Evolutionary conservation across 257 asterid species (phyloP).

Genomic region (Mitragyna speciosa): DNA sequence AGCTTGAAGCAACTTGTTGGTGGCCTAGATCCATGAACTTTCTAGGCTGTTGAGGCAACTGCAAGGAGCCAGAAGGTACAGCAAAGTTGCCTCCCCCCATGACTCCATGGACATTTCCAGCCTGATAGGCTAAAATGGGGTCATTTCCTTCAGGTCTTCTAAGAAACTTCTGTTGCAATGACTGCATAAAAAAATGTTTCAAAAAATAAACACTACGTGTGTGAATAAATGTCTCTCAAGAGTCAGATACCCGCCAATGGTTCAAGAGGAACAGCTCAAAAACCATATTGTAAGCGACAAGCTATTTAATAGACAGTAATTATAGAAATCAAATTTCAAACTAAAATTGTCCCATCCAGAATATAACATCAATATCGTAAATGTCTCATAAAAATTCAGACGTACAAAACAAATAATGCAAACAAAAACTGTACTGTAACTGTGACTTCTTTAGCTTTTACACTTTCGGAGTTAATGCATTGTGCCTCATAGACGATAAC

Average conservation of each 20-base stretch:
- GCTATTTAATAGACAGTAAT: background rate
- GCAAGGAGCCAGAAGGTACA: constrained; percentile 68
- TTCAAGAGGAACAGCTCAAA: constrained; percentile 4
- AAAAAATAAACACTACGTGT: background rate
- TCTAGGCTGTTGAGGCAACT: constrained; percentile 71
- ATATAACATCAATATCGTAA: background rate
- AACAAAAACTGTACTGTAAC: background rate
- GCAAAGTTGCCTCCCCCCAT: constrained; percentile 62
- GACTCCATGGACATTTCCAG: constrained; percentile 65
- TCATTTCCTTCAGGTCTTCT: constrained; percentile 92
- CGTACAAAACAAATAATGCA: background rate
- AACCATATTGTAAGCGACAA: background rate
- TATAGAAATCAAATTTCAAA: background rate
- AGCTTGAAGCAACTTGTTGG: constrained; percentile 65
- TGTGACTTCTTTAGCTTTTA: background rate
- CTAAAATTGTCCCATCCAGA: background rate
- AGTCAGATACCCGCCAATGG: background rate
- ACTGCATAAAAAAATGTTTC: constrained; percentile 39
- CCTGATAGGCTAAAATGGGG: constrained; percentile 68
- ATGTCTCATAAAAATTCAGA: background rate
- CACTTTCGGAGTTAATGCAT: background rate
- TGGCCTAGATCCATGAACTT: constrained; percentile 71
- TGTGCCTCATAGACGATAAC: background rate
- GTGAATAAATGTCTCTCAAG: background rate
- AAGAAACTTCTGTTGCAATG: constrained; percentile 69